Percentiles rank a stretch among this genome's conserved stretches.
Conservation (phyloP, 805 yeast genomes). For the Saccharomycopsis selenospora region DNA sequence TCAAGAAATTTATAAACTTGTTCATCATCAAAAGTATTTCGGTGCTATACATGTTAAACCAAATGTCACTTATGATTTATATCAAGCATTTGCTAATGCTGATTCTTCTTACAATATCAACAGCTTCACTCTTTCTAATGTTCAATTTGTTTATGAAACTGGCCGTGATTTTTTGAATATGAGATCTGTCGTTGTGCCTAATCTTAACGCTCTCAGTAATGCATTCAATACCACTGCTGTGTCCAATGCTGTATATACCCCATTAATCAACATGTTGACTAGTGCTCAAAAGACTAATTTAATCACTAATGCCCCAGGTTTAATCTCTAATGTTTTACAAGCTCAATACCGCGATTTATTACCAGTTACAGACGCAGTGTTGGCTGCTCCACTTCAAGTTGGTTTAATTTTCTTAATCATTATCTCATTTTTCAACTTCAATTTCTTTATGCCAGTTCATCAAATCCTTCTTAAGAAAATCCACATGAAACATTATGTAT, state of each 20-base stretch:
- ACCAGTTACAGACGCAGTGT: conserved; percentile 38
- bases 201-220: conserved; percentile 24
- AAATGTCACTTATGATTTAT: conserved; percentile 34
- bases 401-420: conserved; percentile 63
- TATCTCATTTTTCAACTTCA: conserved; percentile 60
- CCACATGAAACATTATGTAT: conserved; percentile 35
- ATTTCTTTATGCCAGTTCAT: conserved; percentile 46
- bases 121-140: conserved; percentile 9
- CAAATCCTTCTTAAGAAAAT: conserved; percentile 35
- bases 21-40: conserved; percentile 54
- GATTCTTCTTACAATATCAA: conserved; percentile 5
- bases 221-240: conserved; percentile 12
- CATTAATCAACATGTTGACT: conserved; percentile 8
- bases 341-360: conserved; percentile 33
- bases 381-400: conserved; percentile 55
- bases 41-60: conserved; percentile 43
- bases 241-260: conserved; percentile 6
- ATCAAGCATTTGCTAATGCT: conserved; percentile 20
- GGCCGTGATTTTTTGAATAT: conserved; percentile 49
- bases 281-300: conserved; percentile 22
- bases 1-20: conserved; percentile 34
- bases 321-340: conserved; percentile 28
- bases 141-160: conserved; percentile 45
- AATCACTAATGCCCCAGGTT: conserved; percentile 23
- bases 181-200: conserved; percentile 35